A percentile compares a stretch with the other conserved stretches of the same genome.
Conservation (phyloP, 2,329 filamentous ascomycete genomes). For the Xylariaceae sp. region DNA sequence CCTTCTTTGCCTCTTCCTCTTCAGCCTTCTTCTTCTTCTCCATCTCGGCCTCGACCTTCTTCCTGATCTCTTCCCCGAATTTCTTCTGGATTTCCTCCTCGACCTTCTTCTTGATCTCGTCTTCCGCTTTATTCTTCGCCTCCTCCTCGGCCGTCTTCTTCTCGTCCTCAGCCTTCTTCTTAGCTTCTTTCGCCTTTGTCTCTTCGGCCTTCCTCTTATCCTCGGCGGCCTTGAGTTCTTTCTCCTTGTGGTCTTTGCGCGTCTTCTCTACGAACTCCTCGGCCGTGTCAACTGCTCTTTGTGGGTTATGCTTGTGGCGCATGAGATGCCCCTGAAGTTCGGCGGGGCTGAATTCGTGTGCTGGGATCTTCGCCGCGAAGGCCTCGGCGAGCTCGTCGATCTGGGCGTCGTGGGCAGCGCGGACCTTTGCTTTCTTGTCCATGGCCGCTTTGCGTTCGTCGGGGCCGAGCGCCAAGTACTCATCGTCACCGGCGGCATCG, state of each 20-base stretch:
- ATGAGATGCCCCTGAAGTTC: conserved; percentile 67
- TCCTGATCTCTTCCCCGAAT: conserved; percentile 18
- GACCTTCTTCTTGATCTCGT: conserved; percentile 22
- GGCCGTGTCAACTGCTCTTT: conserved; percentile 54
- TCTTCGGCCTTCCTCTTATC: conserved; percentile 41
- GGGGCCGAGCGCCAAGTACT: conserved; percentile 36
- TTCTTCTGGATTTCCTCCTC: conserved; percentile 22
- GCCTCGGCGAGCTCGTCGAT: conserved; percentile 54
- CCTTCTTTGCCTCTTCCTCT: conserved; percentile 1
- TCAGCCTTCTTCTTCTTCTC: conserved; percentile 10
- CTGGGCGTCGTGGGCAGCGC: conserved; percentile 46
- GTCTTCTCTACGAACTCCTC: conserved; percentile 58
- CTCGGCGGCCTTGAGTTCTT: conserved; percentile 44
- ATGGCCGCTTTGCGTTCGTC: conserved; percentile 40
- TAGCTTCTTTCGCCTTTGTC: conserved; percentile 37
- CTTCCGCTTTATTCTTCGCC: conserved; percentile 43
- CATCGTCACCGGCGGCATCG: conserved; percentile 40
- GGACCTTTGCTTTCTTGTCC: conserved; percentile 42
- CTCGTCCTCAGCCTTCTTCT: conserved; percentile 54
- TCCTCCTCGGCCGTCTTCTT: conserved; percentile 50
- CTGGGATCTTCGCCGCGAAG: conserved; percentile 60
- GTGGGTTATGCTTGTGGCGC: conserved; percentile 60
- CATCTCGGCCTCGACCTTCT: conserved; percentile 25
- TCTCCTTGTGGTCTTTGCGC: conserved; percentile 49
- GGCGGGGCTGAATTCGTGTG: conserved; percentile 63